Evolutionary conservation across 768 basidiomycete species (phyloP).

Genomic region (Mycena polygramma): DNA sequence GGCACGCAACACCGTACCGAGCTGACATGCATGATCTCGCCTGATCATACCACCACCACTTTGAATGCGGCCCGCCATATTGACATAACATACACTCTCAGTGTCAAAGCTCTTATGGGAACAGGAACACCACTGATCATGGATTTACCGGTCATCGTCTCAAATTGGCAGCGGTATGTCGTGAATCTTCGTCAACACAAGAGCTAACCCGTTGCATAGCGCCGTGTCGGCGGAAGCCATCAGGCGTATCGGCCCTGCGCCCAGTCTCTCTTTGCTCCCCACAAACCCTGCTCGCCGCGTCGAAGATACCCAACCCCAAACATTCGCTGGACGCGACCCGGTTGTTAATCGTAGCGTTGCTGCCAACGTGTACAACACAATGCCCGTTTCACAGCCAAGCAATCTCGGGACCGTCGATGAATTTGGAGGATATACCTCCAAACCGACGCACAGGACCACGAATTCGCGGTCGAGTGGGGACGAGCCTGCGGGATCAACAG

Average conservation of each 20-base stretch:
- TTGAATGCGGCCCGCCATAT: constrained; percentile 87
- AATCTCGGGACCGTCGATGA: constrained; percentile 36
- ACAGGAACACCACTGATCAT: constrained; percentile 72
- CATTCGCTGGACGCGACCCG: constrained; percentile 37
- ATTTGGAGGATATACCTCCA: constrained; percentile 35
- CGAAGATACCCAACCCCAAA: constrained; percentile 32
- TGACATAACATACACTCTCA: constrained; percentile 85
- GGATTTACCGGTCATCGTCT: constrained; percentile 85
- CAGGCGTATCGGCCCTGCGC: constrained; percentile 64
- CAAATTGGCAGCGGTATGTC: constrained; percentile 87
- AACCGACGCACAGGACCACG: constrained; percentile 26
- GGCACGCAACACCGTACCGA: constrained; percentile 82
- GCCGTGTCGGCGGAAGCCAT: constrained; percentile 80
- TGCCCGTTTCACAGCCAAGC: constrained; percentile 25
- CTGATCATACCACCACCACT: constrained; percentile 83
- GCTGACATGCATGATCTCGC: constrained; percentile 75
- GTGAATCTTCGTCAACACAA: background rate
- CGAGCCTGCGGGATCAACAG: constrained; percentile 18
- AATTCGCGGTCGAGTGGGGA: constrained; percentile 33
- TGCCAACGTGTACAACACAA: constrained; percentile 32
- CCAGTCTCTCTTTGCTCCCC: constrained; percentile 59
- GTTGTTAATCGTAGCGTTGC: constrained; percentile 28
- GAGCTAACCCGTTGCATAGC: constrained; percentile 52
- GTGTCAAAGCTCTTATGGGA: constrained; percentile 83
- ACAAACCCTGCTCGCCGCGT: constrained; percentile 30